Evolutionary conservation across 106 monocot species (phyloP).

Genomic region (Platanthera zijinensis): DNA sequence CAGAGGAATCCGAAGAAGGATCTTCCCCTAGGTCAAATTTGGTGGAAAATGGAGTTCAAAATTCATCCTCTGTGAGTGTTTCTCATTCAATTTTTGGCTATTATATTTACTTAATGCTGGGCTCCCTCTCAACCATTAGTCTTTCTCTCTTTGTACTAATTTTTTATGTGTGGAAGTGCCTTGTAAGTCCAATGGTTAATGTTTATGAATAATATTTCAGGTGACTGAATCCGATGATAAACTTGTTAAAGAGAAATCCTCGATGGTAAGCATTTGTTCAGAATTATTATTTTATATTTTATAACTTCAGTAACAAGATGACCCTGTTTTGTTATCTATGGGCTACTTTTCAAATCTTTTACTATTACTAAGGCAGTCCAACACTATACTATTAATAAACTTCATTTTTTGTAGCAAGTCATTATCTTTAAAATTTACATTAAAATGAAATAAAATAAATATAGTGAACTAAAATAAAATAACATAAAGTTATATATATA

Average conservation of each 20-base stretch:
- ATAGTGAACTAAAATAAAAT: too few species aligned
- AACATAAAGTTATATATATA: too few species aligned
- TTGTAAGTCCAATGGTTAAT: too few species aligned
- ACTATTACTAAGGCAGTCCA: too few species aligned
- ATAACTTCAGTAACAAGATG: too few species aligned
- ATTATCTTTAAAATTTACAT: too few species aligned
- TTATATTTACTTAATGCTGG: background rate
- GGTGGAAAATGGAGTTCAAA: slow-evolving; percentile 42
- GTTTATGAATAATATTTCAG: slow-evolving; percentile 24
- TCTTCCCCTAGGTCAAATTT: slow-evolving; percentile 50
- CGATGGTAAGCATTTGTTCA: slow-evolving; percentile 29
- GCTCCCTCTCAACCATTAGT: background rate
- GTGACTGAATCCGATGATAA: slow-evolving; percentile 44
- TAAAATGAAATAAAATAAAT: too few species aligned
- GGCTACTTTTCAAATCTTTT: too few species aligned
- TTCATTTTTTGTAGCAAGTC: too few species aligned
- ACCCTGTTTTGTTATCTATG: too few species aligned
- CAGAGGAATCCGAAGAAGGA: slow-evolving; percentile 85
- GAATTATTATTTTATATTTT: too few species aligned
- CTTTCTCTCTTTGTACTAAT: background rate
- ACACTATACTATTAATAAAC: too few species aligned
- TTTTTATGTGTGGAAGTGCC: background rate
- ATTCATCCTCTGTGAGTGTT: slow-evolving; percentile 41
- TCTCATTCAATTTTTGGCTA: background rate
- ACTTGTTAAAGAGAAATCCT: slow-evolving; percentile 26